Conservation (phyloP, 148 eudicot genomes). For the Chenopodium berlandieri region DNA sequence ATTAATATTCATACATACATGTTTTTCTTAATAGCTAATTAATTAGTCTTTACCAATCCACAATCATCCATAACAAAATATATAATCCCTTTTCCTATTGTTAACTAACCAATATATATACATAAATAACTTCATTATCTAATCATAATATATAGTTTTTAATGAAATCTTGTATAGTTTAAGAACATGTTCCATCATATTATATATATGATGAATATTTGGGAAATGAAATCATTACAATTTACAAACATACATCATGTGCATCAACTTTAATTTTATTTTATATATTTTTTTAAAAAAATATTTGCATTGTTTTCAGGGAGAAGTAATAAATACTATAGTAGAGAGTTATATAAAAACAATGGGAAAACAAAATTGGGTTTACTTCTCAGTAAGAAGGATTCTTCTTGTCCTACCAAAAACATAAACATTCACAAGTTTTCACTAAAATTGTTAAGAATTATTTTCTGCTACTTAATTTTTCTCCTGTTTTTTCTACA, state of each 20-base stretch:
- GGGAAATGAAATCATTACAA: conserved; percentile 6
- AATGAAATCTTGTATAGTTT: conserved; percentile 3
- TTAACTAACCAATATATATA: too few species aligned
- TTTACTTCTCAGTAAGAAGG: conserved; percentile 17
- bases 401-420: conserved; percentile 28
- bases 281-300: neutral
- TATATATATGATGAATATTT: conserved; percentile 9
- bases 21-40: neutral
- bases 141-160: neutral
- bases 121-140: neutral
- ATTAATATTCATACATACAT: neutral
- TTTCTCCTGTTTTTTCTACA: neutral
- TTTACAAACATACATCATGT: conserved; percentile 18
- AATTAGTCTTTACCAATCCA: neutral
- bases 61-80: neutral
- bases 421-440: conserved; percentile 24
- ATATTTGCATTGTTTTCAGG: conserved; percentile 36
- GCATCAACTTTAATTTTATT: neutral
- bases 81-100: neutral
- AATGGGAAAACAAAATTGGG: conserved; percentile 18
- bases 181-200: conserved; percentile 7
- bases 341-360: conserved; percentile 1
- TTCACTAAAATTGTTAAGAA: conserved; percentile 12
- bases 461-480: neutral
- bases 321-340: conserved; percentile 14